Conservation (phyloP, 495 filamentous ascomycete species). For the Neurospora sp. region DNA sequence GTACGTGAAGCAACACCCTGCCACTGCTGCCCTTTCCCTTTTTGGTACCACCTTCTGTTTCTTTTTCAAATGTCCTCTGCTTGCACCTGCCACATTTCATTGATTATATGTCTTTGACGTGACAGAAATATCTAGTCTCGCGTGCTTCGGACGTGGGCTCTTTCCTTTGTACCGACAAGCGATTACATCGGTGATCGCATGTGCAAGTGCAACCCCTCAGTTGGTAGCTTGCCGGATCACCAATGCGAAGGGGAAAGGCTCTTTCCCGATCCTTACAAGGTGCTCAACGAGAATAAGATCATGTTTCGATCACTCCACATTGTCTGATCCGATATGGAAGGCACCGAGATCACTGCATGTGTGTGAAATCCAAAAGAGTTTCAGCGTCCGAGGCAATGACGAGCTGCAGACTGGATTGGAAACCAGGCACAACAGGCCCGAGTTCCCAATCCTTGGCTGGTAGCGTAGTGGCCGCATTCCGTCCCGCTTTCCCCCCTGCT, state of each 20-base stretch:
- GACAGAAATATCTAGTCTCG: not conserved
- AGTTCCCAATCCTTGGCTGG: not conserved
- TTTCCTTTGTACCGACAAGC: not conserved
- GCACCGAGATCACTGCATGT: not conserved
- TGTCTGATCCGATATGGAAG: not conserved
- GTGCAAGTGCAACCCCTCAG: not conserved
- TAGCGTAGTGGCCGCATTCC: not conserved
- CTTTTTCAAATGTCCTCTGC: not conserved
- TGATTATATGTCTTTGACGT: not conserved
- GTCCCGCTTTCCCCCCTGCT: not conserved
- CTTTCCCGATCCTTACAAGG: not conserved
- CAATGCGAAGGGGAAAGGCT: not conserved
- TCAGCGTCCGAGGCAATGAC: not conserved
- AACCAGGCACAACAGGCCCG: not conserved
- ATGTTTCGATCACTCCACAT: not conserved
- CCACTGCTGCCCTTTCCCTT: not conserved
- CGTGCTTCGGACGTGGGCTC: not conserved
- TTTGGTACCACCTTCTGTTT: not conserved
- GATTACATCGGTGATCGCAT: not conserved
- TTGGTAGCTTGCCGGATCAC: not conserved
- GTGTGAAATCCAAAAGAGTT: not conserved
- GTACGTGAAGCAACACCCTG: not conserved
- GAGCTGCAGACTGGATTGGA: not conserved
- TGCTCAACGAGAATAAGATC: not conserved
- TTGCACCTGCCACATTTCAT: not conserved